A percentile compares a stretch with the other conserved stretches of the same genome.
Conservation (phyloP, 1,139 yeast species). For the Blastobotrys apis region DNA sequence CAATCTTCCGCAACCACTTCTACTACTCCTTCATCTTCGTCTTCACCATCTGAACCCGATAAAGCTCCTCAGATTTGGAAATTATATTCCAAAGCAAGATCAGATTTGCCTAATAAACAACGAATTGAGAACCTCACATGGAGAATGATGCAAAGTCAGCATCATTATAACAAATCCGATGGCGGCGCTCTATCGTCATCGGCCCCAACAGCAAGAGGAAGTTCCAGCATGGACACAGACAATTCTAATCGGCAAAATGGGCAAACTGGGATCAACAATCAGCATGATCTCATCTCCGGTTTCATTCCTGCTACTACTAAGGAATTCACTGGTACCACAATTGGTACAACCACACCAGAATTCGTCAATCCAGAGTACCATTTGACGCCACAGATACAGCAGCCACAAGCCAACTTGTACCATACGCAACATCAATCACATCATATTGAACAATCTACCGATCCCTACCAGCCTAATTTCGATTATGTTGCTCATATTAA, state of each 20-base stretch:
- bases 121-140: conserved; percentile 82
- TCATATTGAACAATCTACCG: neutral
- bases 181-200: neutral
- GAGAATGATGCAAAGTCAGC: conserved; percentile 58
- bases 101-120: conserved; percentile 69
- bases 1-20: neutral
- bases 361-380: neutral
- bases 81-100: conserved; percentile 70
- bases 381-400: conserved; percentile 2
- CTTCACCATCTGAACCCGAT: conserved; percentile 5
- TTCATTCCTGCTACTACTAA: neutral
- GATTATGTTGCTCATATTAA: conserved; percentile 3
- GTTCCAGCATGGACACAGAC: neutral
- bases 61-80: conserved; percentile 66
- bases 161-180: neutral
- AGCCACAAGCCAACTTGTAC: neutral
- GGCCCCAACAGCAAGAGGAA: no score
- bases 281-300: neutral
- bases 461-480: neutral
- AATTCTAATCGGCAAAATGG: neutral
- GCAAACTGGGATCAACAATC: neutral
- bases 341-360: neutral
- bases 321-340: neutral
- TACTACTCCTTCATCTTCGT: neutral
- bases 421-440: neutral